A percentile compares a stretch with the other conserved stretches of the same genome.
These are phyloP conservation scores for Volvox africanus DNA, from an alignment of 139 green algal genomes.

Conservation along the genomic window DNA sequence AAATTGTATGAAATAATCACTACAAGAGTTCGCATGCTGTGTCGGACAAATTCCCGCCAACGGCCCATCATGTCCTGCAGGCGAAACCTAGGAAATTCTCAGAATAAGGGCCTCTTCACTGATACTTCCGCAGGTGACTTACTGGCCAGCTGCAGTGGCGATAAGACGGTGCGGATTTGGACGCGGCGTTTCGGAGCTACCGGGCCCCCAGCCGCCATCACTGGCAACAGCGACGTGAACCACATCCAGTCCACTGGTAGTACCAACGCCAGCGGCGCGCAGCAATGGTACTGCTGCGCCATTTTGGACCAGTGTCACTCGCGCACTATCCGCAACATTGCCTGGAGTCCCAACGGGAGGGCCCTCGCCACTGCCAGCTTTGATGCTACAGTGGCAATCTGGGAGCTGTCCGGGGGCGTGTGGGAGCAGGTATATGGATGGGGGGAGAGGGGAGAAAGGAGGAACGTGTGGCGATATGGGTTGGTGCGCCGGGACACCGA, in stretches of 20 bases:
- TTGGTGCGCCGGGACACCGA: too few relatives aligned
- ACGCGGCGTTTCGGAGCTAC: neutral
- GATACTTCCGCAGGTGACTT: constrained; percentile 66
- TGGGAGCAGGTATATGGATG: constrained; percentile 82
- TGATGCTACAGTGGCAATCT: constrained; percentile 90
- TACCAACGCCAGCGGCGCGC: neutral
- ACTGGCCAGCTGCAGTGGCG: constrained; percentile 91
- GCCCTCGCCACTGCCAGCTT: constrained; percentile 91
- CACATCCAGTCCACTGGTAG: neutral
- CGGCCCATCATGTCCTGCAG: neutral
- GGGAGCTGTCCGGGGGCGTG: constrained; percentile 72
- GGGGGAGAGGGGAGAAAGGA: neutral
- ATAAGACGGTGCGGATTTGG: constrained; percentile 95
- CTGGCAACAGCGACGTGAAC: neutral
- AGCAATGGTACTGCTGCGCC: constrained; percentile 74
- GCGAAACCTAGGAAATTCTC: neutral
- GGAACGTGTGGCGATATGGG: too few relatives aligned
- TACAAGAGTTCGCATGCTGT: too few relatives aligned
- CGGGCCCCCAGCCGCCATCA: neutral
- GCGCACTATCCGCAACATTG: constrained; percentile 82
- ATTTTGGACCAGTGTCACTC: constrained; percentile 88
- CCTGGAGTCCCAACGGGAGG: constrained; percentile 86
- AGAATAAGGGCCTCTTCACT: neutral
- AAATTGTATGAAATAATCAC: too few relatives aligned
- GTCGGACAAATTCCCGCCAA: too few relatives aligned